Percentiles rank a stretch among this genome's conserved stretches.
Evolutionary conservation across 345 rosid genomes (phyloP).

Genomic region (Reutealis trisperma): DNA sequence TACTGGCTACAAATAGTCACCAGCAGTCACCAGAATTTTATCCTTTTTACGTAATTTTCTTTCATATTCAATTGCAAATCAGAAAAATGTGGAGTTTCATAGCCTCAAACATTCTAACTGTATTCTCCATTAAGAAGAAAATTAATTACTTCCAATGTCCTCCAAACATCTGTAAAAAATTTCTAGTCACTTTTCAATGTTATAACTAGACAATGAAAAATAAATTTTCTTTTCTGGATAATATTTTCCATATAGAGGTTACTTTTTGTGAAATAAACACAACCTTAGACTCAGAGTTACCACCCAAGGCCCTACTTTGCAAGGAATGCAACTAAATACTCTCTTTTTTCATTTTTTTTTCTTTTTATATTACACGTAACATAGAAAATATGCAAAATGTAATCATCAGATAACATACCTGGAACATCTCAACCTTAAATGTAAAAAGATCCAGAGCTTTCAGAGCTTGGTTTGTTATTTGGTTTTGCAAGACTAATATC

Average conservation of each 20-base stretch:
- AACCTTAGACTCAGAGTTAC: neutral
- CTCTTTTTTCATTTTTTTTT: neutral
- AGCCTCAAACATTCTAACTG: neutral
- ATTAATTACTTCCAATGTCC: neutral
- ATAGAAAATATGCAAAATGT: neutral
- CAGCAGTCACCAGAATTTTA: neutral
- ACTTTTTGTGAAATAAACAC: neutral
- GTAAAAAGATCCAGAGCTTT: slow-evolving; percentile 70
- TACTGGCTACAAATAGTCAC: neutral
- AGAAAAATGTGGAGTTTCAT: neutral
- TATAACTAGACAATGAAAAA: neutral
- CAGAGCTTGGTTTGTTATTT: slow-evolving; percentile 72
- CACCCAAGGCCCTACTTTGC: neutral
- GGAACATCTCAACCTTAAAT: slow-evolving; percentile 85
- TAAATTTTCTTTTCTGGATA: neutral
- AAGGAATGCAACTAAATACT: too few relatives aligned
- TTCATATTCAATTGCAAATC: neutral
- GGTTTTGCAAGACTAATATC: slow-evolving; percentile 69
- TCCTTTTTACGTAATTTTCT: neutral
- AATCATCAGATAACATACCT: slow-evolving; percentile 42
- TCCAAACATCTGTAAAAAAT: neutral
- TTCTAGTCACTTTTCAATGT: neutral
- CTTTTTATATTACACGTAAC: neutral
- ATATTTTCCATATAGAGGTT: neutral
- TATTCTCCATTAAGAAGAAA: neutral